phyloP scores from a whole-genome alignment of 345 rosid genomes.

The Euclidium syriacum region DNA sequence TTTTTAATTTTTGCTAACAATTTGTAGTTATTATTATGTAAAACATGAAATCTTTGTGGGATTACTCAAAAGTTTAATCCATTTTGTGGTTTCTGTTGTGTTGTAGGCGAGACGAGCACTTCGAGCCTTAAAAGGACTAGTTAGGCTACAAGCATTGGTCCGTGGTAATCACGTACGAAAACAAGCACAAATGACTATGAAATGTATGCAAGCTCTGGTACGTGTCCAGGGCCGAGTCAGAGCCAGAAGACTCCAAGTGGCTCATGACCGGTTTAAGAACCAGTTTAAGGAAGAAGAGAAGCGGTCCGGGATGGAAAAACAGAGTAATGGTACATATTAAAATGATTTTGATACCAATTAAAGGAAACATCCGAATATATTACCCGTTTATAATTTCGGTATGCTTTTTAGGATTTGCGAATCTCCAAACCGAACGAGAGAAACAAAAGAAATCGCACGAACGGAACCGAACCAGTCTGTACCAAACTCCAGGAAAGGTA shows the following conservation, averaged over 20 bases:
- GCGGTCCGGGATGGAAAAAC: slow-evolving; percentile 26
- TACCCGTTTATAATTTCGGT: not conserved
- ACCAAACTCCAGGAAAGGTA: slow-evolving; percentile 35
- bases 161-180: slow-evolving; percentile 93
- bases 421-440: slow-evolving; percentile 19
- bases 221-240: slow-evolving; percentile 91
- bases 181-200: slow-evolving; percentile 97
- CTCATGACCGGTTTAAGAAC: slow-evolving; percentile 45
- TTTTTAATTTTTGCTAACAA: not conserved
- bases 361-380: not conserved
- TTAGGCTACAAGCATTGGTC: slow-evolving; percentile 89
- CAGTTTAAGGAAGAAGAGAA: slow-evolving; percentile 30
- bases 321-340: slow-evolving; percentile 3
- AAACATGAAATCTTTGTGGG: not conserved
- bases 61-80: not conserved
- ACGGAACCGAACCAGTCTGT: slow-evolving; percentile 36
- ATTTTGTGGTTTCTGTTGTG: not conserved
- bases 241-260: slow-evolving; percentile 65
- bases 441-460: slow-evolving; percentile 32
- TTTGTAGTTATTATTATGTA: not conserved
- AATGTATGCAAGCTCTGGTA: slow-evolving; percentile 94
- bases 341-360: not conserved
- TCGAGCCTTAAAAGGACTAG: slow-evolving; percentile 86
- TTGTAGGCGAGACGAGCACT: slow-evolving; percentile 86
- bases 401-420: slow-evolving; percentile 11